Evolutionary conservation across 305 asterid species (phyloP), one percentile per base, ranked within the genome.

Genomic region (Fraxinus nigra): DNA sequence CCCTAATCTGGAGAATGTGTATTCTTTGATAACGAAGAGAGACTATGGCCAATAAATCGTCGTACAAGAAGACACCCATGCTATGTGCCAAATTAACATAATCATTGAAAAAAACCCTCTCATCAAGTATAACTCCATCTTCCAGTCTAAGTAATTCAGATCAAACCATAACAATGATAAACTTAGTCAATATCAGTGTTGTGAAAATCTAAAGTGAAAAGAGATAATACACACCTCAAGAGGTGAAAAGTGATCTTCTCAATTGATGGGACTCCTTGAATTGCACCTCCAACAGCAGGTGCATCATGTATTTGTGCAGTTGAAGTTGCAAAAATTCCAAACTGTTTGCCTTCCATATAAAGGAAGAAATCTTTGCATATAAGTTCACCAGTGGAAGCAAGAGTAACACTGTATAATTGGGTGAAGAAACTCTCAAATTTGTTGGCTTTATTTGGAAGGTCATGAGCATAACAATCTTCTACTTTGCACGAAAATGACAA

Each of bases 281-380:
- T 86, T 34, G 98, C 59, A 48, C 20, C 99, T 43, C 93, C 94
- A 82, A 88, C 90, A 30, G 97, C 91, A 78, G 99, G 97, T 74
- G 94, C 93, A 85, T 90, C 98, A 30, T 91, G 97, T 86, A 88
- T 88, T 79, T 89, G 97, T 54, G 97, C 91, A 80, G 98, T 89
- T 81, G 99, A 96, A 82, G 99, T 94, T 5, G 98, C 99, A 80
- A 96, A 96, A 77, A 96, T 84, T 24, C 99, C 99, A 56, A 86
- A 96, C 77, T 90, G 92, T 85, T 88, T 92, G 79, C 87, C 89
- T 86, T 92, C 98, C 1, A 79, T 38, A 81, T 96, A 94, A 46
- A 96, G 95, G 85, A 96, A 96, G 90, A 96, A 94, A 70, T 94
- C 99, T 86, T 96, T 96, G 97, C 96, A 93, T 83, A 94, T 92